These are phyloP conservation scores for Escallonia herrerae DNA, from an alignment of 129 eudicot genomes.

Conservation along the genomic window DNA sequence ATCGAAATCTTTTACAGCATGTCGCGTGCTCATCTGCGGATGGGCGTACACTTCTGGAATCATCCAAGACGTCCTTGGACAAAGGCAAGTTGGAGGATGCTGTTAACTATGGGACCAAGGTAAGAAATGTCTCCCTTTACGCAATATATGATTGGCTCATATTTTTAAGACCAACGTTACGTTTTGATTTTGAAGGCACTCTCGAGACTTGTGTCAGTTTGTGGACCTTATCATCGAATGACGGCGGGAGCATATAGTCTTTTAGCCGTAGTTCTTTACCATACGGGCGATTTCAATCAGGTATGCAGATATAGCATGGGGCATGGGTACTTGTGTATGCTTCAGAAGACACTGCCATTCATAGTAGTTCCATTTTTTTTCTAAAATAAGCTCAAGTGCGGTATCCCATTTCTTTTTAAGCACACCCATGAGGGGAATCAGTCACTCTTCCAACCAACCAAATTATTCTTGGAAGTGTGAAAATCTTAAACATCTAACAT, in stretches of 20 bases:
- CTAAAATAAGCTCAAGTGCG: background rate
- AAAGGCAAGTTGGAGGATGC: slow-evolving; percentile 99
- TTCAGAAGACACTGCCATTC: background rate
- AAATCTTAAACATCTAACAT: no score
- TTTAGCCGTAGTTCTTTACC: slow-evolving; percentile 95
- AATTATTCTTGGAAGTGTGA: no score
- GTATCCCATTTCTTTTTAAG: background rate
- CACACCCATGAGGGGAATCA: background rate
- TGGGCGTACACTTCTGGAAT: slow-evolving; percentile 89
- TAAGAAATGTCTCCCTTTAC: slow-evolving; percentile 5
- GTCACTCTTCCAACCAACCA: background rate
- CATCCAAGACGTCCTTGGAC: slow-evolving; percentile 96
- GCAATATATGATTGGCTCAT: background rate
- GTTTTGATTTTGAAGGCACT: slow-evolving; percentile 60
- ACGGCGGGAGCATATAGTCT: slow-evolving; percentile 99
- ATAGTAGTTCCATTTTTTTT: background rate
- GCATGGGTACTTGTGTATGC: slow-evolving; percentile 13
- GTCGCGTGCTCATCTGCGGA: slow-evolving; percentile 99
- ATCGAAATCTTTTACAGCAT: slow-evolving; percentile 43
- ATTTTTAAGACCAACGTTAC: slow-evolving; percentile 4
- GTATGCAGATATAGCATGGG: slow-evolving; percentile 22
- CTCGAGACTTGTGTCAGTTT: slow-evolving; percentile 73
- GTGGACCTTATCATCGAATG: slow-evolving; percentile 99
- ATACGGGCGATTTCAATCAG: slow-evolving; percentile 98
- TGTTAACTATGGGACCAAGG: slow-evolving; percentile 95